phyloP scores from a whole-genome alignment of 2,329 filamentous ascomycete genomes.

The Botrytis cinerea region DNA sequence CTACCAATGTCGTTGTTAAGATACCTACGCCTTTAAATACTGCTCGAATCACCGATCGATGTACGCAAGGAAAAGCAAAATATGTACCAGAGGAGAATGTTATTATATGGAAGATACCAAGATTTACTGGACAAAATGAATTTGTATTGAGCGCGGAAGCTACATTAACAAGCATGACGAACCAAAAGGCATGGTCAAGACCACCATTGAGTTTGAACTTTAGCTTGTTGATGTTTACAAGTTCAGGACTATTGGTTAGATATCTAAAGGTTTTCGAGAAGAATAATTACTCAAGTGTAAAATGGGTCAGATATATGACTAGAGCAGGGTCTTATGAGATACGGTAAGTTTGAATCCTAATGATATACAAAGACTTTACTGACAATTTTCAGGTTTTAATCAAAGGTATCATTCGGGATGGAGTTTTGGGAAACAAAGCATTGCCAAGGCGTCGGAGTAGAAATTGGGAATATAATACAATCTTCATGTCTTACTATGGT shows the following conservation, averaged over 20 bases:
- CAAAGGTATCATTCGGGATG: neutral
- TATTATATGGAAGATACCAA: slow-evolving; percentile 97
- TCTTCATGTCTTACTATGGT: slow-evolving; percentile 16
- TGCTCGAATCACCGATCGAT: slow-evolving; percentile 87
- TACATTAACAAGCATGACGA: slow-evolving; percentile 92
- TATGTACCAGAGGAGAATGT: slow-evolving; percentile 98
- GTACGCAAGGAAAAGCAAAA: slow-evolving; percentile 94
- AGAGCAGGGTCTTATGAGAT: slow-evolving; percentile 97
- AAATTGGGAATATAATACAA: slow-evolving; percentile 23
- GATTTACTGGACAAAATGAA: slow-evolving; percentile 98
- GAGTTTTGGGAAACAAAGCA: slow-evolving; percentile 25
- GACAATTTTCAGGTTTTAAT: slow-evolving; percentile 30
- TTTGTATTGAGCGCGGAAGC: slow-evolving; percentile 94
- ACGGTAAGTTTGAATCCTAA: slow-evolving; percentile 55
- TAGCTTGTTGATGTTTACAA: slow-evolving; percentile 96
- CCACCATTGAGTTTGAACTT: slow-evolving; percentile 92
- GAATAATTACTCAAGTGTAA: slow-evolving; percentile 97
- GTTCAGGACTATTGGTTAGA: slow-evolving; percentile 84
- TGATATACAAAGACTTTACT: neutral
- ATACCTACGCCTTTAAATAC: slow-evolving; percentile 97
- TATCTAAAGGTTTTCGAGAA: slow-evolving; percentile 99
- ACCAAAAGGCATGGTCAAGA: slow-evolving; percentile 94
- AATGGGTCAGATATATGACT: slow-evolving; percentile 99
- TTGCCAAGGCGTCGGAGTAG: slow-evolving; percentile 24
- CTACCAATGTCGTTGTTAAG: slow-evolving; percentile 91